Conservation (phyloP, 345 rosid genomes). For the Dovyalis caffra region DNA sequence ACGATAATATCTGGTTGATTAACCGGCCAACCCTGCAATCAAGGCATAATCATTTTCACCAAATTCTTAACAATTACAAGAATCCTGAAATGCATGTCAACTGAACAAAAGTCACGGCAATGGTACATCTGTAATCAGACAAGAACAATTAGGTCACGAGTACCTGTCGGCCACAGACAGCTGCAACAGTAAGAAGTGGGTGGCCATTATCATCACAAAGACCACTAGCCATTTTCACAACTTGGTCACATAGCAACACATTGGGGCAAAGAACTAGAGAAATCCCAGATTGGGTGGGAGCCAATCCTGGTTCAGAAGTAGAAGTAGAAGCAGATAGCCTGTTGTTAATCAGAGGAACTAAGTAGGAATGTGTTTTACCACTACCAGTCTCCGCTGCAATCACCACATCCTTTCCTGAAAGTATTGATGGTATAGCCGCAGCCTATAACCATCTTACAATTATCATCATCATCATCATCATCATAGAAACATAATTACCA, state of each 20-base stretch:
- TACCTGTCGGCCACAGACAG: slow-evolving; percentile 85
- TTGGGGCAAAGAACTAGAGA: slow-evolving; percentile 90
- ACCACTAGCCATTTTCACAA: slow-evolving; percentile 79
- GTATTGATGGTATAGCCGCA: slow-evolving; percentile 59
- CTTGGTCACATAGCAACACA: slow-evolving; percentile 86
- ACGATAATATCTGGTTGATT: slow-evolving; percentile 68
- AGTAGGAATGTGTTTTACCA: slow-evolving; percentile 86
- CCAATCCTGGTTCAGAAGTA: slow-evolving; percentile 16
- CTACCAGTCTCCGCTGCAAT: slow-evolving; percentile 97
- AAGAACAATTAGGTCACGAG: not conserved
- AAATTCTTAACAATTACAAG: slow-evolving; percentile 8
- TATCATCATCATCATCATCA: not conserved
- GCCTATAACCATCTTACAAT: slow-evolving; percentile 42
- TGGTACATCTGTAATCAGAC: not conserved
- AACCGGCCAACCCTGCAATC: slow-evolving; percentile 90
- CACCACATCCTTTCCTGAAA: slow-evolving; percentile 82
- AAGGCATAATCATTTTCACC: not conserved
- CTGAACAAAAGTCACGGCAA: not conserved
- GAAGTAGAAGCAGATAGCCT: slow-evolving; percentile 24
- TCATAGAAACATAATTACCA: not conserved
- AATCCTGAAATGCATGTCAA: too few species aligned
- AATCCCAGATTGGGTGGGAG: slow-evolving; percentile 17
- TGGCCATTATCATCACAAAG: slow-evolving; percentile 61
- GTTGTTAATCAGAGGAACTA: slow-evolving; percentile 68
- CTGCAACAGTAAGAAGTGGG: slow-evolving; percentile 60